Evolutionary conservation across 2,329 filamentous ascomycete species (phyloP), one percentile per base, ranked within the genome.

Genomic region (Colletotrichum filicis): DNA sequence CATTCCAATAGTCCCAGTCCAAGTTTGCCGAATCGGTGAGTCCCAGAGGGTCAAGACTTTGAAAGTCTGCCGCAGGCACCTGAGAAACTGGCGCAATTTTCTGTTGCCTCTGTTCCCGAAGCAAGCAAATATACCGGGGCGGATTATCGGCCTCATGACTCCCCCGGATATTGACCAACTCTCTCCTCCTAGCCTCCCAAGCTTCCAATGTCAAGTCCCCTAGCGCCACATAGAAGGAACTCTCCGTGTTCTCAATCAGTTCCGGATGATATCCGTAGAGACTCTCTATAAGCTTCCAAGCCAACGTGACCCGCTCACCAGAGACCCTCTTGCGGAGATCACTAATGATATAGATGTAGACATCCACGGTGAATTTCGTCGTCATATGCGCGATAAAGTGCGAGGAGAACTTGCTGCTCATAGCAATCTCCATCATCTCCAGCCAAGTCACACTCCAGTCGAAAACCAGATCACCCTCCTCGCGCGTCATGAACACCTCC

Each of bases 301-400:
- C 79, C 9, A 74, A 11, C 0, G 26, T 71, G 0, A 81, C 76
- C 6, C 72, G 71, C 0, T 73, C 65, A 0, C 77, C 77, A 0
- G 66, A 71, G 0, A n/a, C 58, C 1, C 80, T 74, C 1, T 56
- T 37, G 3, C 79, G 77, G 9, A 82, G 71, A 1, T 82, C 79
- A n/a, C 79, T 80, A 0, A 81, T 64, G 0, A 82, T 74, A 7
- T 80, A 82, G 7, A 82, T 78, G 24, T 76, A 78, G 0, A 79
- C 79, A 12, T 82, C 80, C n/a, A 81, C 69, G 5, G 79, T 76
- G 3, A 74, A 71, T 24, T 75, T 78, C 8, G 76, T 71, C 1
- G 77, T 78, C 28, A 80, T 59, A 12, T 82, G 79, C 1, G 76
- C 75, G 22, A 80, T 76, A 12, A 82, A 56, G 8, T 80, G 80